Evolutionary conservation across 257 asterid genomes (phyloP), one percentile per base, ranked within the genome.

Genomic region (Striga asiatica): DNA sequence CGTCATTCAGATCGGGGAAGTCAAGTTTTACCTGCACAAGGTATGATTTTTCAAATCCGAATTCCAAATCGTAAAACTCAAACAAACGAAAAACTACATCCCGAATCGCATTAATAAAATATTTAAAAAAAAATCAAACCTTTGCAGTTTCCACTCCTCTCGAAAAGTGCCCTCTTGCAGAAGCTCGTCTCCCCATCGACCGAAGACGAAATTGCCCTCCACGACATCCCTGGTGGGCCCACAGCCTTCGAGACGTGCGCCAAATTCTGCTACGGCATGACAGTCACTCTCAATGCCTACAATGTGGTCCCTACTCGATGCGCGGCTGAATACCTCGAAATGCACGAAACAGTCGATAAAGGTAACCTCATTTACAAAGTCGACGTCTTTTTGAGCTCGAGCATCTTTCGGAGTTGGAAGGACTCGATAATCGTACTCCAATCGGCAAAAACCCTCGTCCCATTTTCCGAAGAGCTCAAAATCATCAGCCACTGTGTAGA

Each of bases 341-440:
- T 92, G 98, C 77, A 84, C 1, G 98, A 92, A 62, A 41, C 70
- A 2, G 41, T 81, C 1, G 98, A 92, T 64, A 92, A 87, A 57
- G 97, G 98, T 3, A 92, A 92, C 63, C 88, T 92, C 20, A 54
- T 81, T 42, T 84, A 82, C 82, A 92, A 92, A 76, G 60, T 92
- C 11, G 97, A 87, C n/a, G 95, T 87, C 55, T 92, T 92, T 73
- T 71, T 92, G 21, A 82, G 53, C 70, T 77, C 94, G 0, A 85
- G 94, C 77, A 67, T 92, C 43, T 78, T 84, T 77, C 72, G 94
- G 43, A 82, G 95, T 78, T 92, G 98, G 98, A 92, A 84, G 61
- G 98, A 92, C 76, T 87, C 98, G 0, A 88, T 92, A 12, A 74
- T 92, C n/a, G 89, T 74, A 50, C 93, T 92, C 28, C 98, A 82